Conservation (phyloP, 345 rosid genomes). For the Pelargonium nanum region DNA sequence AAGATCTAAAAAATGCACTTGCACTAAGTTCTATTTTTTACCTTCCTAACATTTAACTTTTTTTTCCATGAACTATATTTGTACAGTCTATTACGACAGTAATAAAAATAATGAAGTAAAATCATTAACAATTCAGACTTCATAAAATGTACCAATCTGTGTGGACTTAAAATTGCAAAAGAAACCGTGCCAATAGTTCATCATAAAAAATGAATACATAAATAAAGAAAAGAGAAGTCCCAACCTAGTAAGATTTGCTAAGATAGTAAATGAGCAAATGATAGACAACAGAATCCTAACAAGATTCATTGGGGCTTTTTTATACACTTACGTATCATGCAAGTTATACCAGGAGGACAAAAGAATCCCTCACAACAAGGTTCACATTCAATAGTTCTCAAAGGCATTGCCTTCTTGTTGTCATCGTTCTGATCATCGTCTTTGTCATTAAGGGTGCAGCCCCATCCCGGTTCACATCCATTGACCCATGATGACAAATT, state of each 20-base stretch:
- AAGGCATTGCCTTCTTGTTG: conserved; percentile 38
- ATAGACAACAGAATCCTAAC: not conserved
- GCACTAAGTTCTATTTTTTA: too few relatives aligned
- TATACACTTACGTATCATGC: conserved; percentile 82
- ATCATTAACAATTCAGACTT: too few relatives aligned
- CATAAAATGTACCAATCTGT: not conserved
- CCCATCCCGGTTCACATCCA: conserved; percentile 96
- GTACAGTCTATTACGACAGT: too few relatives aligned
- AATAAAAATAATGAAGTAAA: too few relatives aligned
- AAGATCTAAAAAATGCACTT: too few relatives aligned
- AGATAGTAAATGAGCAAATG: not conserved
- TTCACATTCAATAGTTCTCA: conserved; percentile 50
- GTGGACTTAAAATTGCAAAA: not conserved
- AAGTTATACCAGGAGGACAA: conserved; percentile 84
- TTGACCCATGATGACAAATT: conserved; percentile 62
- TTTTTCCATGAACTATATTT: too few relatives aligned
- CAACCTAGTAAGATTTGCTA: not conserved
- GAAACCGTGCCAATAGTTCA: too few relatives aligned
- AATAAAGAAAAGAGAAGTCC: not conserved
- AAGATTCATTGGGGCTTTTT: not conserved
- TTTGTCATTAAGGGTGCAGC: conserved; percentile 36
- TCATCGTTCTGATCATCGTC: conserved; percentile 29
- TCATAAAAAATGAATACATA: not conserved
- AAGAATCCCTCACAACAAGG: conserved; percentile 98
- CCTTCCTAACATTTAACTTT: too few relatives aligned